These are phyloP conservation scores for Letharia columbiana DNA, from an alignment of 495 filamentous ascomycete genomes.

Conservation along the genomic window DNA sequence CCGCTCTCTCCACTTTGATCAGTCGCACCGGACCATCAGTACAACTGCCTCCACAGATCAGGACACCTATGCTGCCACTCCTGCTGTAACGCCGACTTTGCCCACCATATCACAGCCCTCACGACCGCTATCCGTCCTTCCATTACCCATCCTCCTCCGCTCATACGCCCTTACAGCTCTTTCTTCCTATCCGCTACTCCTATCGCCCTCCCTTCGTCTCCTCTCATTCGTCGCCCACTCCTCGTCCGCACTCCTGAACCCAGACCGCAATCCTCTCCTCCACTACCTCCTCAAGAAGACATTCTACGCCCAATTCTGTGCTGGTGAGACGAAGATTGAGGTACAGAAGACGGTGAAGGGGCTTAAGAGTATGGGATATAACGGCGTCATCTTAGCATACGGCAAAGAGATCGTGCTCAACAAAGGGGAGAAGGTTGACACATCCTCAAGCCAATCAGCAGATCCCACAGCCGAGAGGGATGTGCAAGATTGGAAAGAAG, in stretches of 20 bases:
- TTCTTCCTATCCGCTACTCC: slow-evolving; percentile 65
- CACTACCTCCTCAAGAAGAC: slow-evolving; percentile 37
- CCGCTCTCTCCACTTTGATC: slow-evolving; percentile 2
- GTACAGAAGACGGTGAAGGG: slow-evolving; percentile 30
- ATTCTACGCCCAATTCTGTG: slow-evolving; percentile 42
- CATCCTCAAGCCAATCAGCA: slow-evolving; percentile 26
- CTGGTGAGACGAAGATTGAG: slow-evolving; percentile 35
- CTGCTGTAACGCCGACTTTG: not conserved
- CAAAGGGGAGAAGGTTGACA: slow-evolving; percentile 28
- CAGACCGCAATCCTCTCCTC: slow-evolving; percentile 37
- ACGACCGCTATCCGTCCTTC: slow-evolving; percentile 61
- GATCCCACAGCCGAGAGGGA: slow-evolving; percentile 38
- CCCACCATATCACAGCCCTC: not conserved
- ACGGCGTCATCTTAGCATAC: slow-evolving; percentile 41
- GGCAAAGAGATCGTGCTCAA: slow-evolving; percentile 40
- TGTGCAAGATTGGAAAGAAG: slow-evolving; percentile 62
- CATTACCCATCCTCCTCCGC: slow-evolving; percentile 63
- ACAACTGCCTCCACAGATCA: slow-evolving; percentile 11
- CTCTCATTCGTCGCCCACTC: slow-evolving; percentile 66
- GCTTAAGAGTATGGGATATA: slow-evolving; percentile 37
- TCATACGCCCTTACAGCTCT: slow-evolving; percentile 70
- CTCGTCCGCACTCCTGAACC: slow-evolving; percentile 41
- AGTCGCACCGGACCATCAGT: slow-evolving; percentile 11
- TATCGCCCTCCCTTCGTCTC: slow-evolving; percentile 59
- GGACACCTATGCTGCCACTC: not conserved